Evolutionary conservation across 2,329 filamentous ascomycete genomes (phyloP), one percentile per base, ranked within the genome.

Genomic region (Talaromyces sp.): DNA sequence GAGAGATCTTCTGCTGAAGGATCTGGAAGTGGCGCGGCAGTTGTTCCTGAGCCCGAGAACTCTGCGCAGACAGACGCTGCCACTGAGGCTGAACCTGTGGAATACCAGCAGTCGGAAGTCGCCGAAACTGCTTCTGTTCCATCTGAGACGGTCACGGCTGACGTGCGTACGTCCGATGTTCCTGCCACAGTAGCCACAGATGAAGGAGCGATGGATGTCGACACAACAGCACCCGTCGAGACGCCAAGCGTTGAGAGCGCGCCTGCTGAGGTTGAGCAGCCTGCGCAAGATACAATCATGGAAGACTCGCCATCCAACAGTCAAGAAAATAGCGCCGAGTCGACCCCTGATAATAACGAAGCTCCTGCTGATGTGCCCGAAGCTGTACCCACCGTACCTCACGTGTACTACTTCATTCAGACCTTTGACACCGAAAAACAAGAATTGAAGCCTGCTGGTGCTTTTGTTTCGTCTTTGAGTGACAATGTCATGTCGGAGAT

Each of bases 351-450:
- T 19, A 54, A 56, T 16, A 45, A 50, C 39, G 39, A 47, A 22
- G 47, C 59, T 47, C 60, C 61, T 19, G 31, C 66, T 6, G 61
- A 50, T 0, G 54, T 33, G n/a, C 63, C 69, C 2, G 70, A 71
- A 35, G 65, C 71, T 3, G 60, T 67, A 0, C 60, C 73, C 14
- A 75, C 75, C 3, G 71, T 76, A 27, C 73, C 73, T 5, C 78
- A 81, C 63, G 72, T 78, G 14, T 82, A 82, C 63, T 82, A 81
- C 66, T 82, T 83, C 67, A 73, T 86, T 52, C 83, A 86, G 66
- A 69, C 83, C 6, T 85, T 83, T 68, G 83, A 86, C 65, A 77
- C 81, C 14, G 81, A 84, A 31, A 76, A 75, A 10, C 81, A 83
- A 67, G 74, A 70, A 0, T 71, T 83, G 16, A 73, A 70, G 8